Base-by-base conservation (phyloP, 352 stramenopile species). In the Globisporangium yorkense region DNA sequence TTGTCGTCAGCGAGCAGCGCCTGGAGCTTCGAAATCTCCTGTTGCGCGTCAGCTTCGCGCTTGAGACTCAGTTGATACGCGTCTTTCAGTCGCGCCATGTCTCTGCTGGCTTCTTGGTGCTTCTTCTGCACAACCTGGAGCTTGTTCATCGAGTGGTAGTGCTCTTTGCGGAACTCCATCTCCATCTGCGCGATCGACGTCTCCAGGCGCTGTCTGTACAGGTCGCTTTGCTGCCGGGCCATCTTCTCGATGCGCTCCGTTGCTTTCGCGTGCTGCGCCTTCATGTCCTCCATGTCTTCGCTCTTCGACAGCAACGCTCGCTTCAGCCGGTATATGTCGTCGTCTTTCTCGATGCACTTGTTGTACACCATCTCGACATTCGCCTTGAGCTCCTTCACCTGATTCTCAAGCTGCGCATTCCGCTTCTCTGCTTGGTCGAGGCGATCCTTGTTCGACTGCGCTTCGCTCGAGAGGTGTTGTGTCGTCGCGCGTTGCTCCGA, bases 131-230 rank as follows among this genome's bases (percentile, higher is more conserved):
- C 37, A 0, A 59, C 4, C 33, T 87, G 70, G 21, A 84, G 62
- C 35, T 84, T 85, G 13, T 77, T 70, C 6, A 52, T 51, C 1
- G 65, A 64, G 16, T 75, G 59, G 21, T 84, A 67, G 44, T 85
- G 67, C 39, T 90, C 78, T 27, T 75, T 77, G 18, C 80, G 77
- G 31, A 90, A 91, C 51, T 91, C 80, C 69, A 86, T 79, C 58
- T 91, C 80, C 5, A 89, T 51, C 52, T 89, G 76, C 18, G 82
- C 59, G 31, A 87, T 56, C 9, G 74, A 80, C 0, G 72, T 68
- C 52, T 87, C 67, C 0, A 87, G 65, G 24, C 85, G 76, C 29
- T 81, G 66, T 16, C 82, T 68, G 35, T 75, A 88, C 13, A 88
- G 41, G 37, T 77, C 71, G 59, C 87, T 70, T 41, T 88, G 80